Evolutionary conservation across 2,329 filamentous ascomycete genomes (phyloP).

Genomic region (Ophiostoma quercus): DNA sequence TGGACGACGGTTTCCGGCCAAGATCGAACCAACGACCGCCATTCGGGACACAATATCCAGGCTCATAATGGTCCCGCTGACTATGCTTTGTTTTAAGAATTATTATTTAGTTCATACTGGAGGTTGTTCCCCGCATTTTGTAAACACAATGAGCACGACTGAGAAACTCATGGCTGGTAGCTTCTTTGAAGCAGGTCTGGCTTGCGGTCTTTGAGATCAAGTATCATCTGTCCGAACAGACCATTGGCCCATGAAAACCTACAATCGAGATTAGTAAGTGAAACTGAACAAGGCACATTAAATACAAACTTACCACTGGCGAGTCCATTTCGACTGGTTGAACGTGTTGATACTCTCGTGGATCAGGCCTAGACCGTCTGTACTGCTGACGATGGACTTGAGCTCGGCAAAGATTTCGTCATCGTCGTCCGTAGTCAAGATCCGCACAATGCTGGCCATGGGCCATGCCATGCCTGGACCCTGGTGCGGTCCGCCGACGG

Average conservation of each 20-base stretch:
- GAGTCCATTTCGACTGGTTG: constrained; percentile 42
- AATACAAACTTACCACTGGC: constrained; percentile 32
- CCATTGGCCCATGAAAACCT: constrained; percentile 87
- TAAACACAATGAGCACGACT: background rate
- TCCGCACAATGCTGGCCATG: constrained; percentile 75
- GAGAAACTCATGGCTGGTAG: constrained; percentile 33
- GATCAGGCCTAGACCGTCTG: constrained; percentile 67
- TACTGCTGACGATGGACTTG: constrained; percentile 59
- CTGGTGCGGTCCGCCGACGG: constrained; percentile 49
- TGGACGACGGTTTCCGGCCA: background rate
- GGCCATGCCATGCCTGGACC: constrained; percentile 74
- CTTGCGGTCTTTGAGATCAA: constrained; percentile 67
- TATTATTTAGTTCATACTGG: too few relatives aligned
- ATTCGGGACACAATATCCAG: background rate
- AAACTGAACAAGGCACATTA: background rate
- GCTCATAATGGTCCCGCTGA: background rate
- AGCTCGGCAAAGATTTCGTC: constrained; percentile 67
- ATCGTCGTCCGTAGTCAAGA: constrained; percentile 71
- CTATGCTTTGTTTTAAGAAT: background rate
- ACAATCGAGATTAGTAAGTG: background rate
- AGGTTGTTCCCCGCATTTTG: background rate
- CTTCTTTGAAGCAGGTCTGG: constrained; percentile 46
- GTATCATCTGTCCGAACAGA: constrained; percentile 75
- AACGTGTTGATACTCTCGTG: constrained; percentile 75
- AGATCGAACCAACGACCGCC: background rate